Evolutionary conservation across 2,329 filamentous ascomycete species (phyloP).

Genomic region (Aureobasidium sp.): DNA sequence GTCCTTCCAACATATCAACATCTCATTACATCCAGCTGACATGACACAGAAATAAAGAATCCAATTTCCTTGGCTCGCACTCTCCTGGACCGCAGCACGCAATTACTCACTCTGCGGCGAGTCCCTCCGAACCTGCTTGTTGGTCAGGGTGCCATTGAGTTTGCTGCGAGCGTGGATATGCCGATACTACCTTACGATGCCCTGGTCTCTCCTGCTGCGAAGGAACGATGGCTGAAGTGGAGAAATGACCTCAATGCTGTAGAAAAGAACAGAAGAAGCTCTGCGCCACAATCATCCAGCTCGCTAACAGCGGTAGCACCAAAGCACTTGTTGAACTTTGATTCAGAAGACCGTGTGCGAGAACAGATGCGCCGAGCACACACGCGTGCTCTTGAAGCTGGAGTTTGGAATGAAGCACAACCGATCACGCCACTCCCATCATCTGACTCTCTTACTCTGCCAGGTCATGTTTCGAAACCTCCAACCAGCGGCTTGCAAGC

Average conservation of each 20-base stretch:
- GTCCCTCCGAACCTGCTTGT: constrained; percentile 91
- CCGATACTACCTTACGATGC: constrained; percentile 64
- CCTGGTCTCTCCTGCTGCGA: constrained; percentile 72
- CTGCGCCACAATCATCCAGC: constrained; percentile 25
- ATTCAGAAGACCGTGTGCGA: constrained; percentile 26
- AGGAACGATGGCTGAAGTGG: constrained; percentile 76
- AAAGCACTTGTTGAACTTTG: constrained; percentile 19
- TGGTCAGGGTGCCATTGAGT: constrained; percentile 76
- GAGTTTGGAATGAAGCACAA: constrained; percentile 30
- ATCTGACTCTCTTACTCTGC: constrained; percentile 16
- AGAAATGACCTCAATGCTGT: constrained; percentile 58
- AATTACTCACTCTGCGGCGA: constrained; percentile 72
- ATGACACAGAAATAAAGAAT: constrained; percentile 71
- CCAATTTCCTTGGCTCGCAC: constrained; percentile 80
- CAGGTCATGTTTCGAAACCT: not conserved
- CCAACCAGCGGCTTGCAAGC: constrained; percentile 8
- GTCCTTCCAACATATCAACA: constrained; percentile 31
- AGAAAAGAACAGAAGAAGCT: constrained; percentile 36
- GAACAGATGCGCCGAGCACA: constrained; percentile 33
- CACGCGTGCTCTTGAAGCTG: constrained; percentile 27
- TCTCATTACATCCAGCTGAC: not conserved
- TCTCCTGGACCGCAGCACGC: constrained; percentile 69
- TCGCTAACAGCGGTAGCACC: constrained; percentile 20
- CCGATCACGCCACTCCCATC: constrained; percentile 28
- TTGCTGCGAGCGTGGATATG: constrained; percentile 73